Percentiles rank a stretch among this genome's conserved stretches.
phyloP scores from a whole-genome alignment of 2,329 filamentous ascomycete species.

The Harringtonia aguacate region DNA sequence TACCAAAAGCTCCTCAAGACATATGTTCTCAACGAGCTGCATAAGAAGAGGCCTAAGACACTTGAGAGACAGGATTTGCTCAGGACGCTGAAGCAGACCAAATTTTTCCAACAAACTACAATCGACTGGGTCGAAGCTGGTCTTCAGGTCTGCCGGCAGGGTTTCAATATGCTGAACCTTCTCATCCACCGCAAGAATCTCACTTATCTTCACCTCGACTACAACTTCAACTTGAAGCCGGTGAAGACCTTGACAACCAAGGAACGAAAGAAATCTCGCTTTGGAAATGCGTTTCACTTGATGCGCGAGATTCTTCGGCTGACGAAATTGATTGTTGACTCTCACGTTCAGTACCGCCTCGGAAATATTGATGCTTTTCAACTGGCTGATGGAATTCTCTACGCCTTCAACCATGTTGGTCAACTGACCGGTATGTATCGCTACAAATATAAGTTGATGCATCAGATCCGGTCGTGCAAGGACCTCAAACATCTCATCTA shows the following conservation, averaged over 20 bases:
- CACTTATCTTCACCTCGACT: slow-evolving; percentile 95
- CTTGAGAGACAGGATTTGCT: slow-evolving; percentile 91
- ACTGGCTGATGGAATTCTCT: slow-evolving; percentile 95
- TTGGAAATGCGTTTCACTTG: slow-evolving; percentile 96
- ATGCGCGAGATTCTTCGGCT: slow-evolving; percentile 96
- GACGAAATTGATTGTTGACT: slow-evolving; percentile 96
- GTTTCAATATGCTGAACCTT: slow-evolving; percentile 98
- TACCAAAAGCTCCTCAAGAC: slow-evolving; percentile 97
- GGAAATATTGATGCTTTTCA: slow-evolving; percentile 99
- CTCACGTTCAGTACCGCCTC: slow-evolving; percentile 92
- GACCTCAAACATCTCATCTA: slow-evolving; percentile 98
- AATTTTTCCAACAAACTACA: slow-evolving; percentile 98
- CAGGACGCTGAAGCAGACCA: slow-evolving; percentile 83
- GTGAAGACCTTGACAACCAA: slow-evolving; percentile 98
- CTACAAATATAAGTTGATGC: slow-evolving; percentile 99
- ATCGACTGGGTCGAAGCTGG: slow-evolving; percentile 99
- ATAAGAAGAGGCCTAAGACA: slow-evolving; percentile 91
- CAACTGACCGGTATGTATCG: slow-evolving; percentile 99
- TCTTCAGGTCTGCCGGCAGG: slow-evolving; percentile 93
- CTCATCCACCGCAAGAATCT: slow-evolving; percentile 97
- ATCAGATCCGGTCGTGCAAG: slow-evolving; percentile 98
- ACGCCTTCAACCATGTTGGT: slow-evolving; percentile 97
- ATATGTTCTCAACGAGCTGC: slow-evolving; percentile 90
- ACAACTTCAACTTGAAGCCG: slow-evolving; percentile 98
- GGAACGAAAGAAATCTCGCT: slow-evolving; percentile 97